A percentile compares a stretch with the other conserved stretches of the same genome.
These are phyloP conservation scores for Trifolium dubium DNA, from an alignment of 306 rosid genomes.

Conservation along the genomic window DNA sequence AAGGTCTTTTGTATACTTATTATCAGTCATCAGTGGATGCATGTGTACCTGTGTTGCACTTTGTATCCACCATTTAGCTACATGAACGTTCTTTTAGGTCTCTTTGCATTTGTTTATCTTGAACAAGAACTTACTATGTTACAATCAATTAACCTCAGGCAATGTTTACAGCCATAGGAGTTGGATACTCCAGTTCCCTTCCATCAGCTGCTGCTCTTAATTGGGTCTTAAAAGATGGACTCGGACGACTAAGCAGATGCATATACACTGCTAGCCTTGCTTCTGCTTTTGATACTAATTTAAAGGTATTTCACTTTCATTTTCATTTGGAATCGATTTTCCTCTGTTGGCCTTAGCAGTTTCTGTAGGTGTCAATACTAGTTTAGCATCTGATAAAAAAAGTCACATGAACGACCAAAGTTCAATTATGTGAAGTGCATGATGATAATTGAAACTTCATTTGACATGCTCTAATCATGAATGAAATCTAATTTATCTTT, in stretches of 20 bases:
- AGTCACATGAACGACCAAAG: conserved; percentile 7
- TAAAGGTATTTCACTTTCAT: conserved; percentile 65
- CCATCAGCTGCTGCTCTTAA: conserved; percentile 94
- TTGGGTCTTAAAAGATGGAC: conserved; percentile 94
- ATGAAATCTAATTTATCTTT: conserved; percentile 26
- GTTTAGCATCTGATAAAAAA: conserved; percentile 40
- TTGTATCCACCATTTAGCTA: conserved; percentile 6
- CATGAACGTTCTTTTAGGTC: conserved; percentile 8
- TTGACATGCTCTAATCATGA: conserved; percentile 15
- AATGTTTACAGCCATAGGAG: conserved; percentile 92
- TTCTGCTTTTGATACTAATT: conserved; percentile 84
- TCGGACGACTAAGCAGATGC: conserved; percentile 86
- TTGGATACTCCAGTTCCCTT: conserved; percentile 79
- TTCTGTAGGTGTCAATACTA: conserved; percentile 38
- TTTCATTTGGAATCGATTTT: no score
- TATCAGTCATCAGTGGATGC: neutral
- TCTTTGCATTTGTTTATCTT: conserved; percentile 8
- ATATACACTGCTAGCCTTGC: conserved; percentile 90
- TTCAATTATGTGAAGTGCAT: conserved; percentile 37
- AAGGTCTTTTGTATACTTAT: neutral
- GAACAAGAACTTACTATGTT: conserved; percentile 35
- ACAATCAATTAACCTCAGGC: conserved; percentile 66
- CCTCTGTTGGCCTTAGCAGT: no score
- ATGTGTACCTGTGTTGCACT: conserved; percentile 15
- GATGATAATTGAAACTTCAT: conserved; percentile 45